Evolutionary conservation across 2,329 filamentous ascomycete species (phyloP), one percentile per base, ranked within the genome.

Genomic region (Ophiognomonia clavigignenti-juglandacearum): DNA sequence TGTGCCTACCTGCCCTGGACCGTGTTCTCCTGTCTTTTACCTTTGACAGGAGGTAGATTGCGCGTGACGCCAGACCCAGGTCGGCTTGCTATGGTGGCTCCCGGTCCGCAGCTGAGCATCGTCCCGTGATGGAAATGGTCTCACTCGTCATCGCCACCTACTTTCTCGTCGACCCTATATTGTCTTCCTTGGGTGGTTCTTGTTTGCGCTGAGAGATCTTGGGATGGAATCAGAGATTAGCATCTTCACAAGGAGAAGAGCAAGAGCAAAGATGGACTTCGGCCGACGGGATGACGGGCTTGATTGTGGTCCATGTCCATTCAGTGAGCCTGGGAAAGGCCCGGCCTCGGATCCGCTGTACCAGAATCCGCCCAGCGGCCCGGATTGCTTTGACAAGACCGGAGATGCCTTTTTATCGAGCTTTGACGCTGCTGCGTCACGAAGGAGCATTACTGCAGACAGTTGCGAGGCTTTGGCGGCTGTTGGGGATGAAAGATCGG

Each of bases 391-490:
- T 13, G 14, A 19, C 6, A 29, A 20, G 14, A 46, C 39, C n/a
- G 27, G 39, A 19, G 43, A 23, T 10, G 44, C 43, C 11, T 51
- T 50, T 22, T n/a, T 53, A 36, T 37, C 14, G 24, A 35, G 32
- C n/a, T 16, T 35, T 6, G n/a, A 19, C 32, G 32, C 7, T 35
- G n/a, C 13, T 18, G 5, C 43, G 45, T 6, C 18, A 4, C 10
- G 26, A 44, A 14, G n/a, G n/a, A n/a, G n/a, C n/a, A 44, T 53
- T 32, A 44, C 27, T 24, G 27, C 19, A 6, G 22, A 26, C 11
- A 41, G 43, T 6, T 53, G 50, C 44, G 29, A 42, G 29, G 24
- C 19, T 34, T 43, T 53, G 26, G 32, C 37, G 19, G 37, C 43
- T 6, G 31, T 24, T 24, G 40, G 40, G 31, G 23, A 41, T 7